Conservation (phyloP, 768 basidiomycete genomes). For the Collybia mongolica region DNA sequence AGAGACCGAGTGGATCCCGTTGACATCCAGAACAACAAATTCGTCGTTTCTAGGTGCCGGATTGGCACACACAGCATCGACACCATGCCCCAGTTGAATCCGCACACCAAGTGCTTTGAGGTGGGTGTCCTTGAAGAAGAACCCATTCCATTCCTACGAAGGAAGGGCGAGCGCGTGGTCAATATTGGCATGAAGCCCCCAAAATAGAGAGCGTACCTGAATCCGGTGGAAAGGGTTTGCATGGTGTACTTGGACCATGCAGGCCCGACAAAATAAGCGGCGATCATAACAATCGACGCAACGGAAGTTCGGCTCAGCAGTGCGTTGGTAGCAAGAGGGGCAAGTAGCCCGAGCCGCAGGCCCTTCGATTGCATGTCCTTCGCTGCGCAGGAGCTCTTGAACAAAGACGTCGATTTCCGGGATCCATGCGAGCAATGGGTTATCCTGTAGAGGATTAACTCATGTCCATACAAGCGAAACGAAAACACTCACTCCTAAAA, state of each 20-base stretch:
- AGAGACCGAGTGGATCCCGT: neutral
- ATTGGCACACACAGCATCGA: neutral
- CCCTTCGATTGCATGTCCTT: no score
- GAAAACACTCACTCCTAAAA: neutral
- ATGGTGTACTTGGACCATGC: neutral
- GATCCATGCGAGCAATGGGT: constrained; percentile 1
- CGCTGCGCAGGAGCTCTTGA: neutral
- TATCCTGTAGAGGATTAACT: neutral
- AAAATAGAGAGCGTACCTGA: neutral
- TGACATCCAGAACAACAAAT: neutral
- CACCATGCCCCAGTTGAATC: neutral
- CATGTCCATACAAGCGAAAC: no score
- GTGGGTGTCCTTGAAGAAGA: neutral
- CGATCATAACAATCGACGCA: neutral
- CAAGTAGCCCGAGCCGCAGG: no score
- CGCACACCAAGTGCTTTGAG: neutral
- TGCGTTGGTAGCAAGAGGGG: no score
- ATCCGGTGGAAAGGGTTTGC: neutral
- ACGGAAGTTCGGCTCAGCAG: neutral
- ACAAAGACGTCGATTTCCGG: neutral
- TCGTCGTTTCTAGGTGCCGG: neutral
- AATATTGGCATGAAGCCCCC: neutral
- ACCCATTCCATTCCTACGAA: constrained; percentile 1
- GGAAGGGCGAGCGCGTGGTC: neutral
- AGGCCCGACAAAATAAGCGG: neutral